Base-by-base conservation (phyloP, 148 eudicot species). In the Cornus florida region DNA sequence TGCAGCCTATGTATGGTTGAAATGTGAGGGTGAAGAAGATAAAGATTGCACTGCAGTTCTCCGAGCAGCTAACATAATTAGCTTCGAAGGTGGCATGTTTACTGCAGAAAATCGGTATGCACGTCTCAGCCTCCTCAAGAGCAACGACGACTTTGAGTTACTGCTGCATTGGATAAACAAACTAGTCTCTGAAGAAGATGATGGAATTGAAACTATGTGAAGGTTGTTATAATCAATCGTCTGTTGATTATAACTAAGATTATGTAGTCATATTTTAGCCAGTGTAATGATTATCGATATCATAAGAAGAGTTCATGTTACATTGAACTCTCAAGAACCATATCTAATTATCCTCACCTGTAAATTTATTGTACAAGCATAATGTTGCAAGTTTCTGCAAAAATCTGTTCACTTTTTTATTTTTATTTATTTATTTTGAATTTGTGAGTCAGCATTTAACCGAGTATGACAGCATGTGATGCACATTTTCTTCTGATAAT, bases 1-100 rank as follows among this genome's bases (percentile, higher is more conserved):
- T 57, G 79, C 87, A 91, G 95, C 92, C 38, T 91, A 86, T 82
- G 94, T 83, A 38, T 91, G 92, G 94, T 50, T 91, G 77, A 91
- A 86, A 83, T 91, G 94, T 53, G 86, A 91, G 74, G 69, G 80
- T 75, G 74, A 82, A 75, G 86, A 82, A 73, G 91, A 84, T 28
- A 23, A 56, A 50, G 78, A 86, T 70, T 90, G 93, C 71, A 22
- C 57, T 31, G 57, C 62, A 67, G 81, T 80, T 9, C 83, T 90
- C 20, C 60, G 77, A 71, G 81, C 75, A 77, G 91, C 82, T 10
- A 86, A 88, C 24, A 86, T 90, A 75, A 77, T 86, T 35, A 82
- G 93, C 19, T 84, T 87, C 3, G 19, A 20, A 16, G 93, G 91
- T 6, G 75, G 33, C 12, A 0, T 50, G 41, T 91, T 87, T 77